Percentiles rank a stretch among this genome's conserved stretches.
phyloP scores from a whole-genome alignment of 345 rosid genomes.

The Salix arbutifolia region DNA sequence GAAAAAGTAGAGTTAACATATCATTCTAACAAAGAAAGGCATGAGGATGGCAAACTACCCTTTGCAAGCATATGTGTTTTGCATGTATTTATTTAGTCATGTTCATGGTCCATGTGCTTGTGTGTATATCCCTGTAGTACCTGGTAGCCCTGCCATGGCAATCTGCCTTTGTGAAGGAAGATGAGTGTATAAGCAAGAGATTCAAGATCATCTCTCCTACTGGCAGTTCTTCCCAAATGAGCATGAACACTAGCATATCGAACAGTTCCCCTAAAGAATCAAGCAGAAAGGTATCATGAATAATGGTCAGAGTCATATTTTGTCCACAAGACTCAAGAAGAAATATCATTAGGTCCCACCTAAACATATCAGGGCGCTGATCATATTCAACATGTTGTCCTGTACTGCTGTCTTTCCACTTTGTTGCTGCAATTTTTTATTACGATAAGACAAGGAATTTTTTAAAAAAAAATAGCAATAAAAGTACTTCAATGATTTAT shows the following conservation, averaged over 20 bases:
- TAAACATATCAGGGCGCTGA: constrained; percentile 36
- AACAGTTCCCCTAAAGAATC: constrained; percentile 26
- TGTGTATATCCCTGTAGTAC: neutral
- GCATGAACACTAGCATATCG: constrained; percentile 39
- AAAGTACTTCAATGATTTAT: neutral
- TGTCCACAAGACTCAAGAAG: neutral
- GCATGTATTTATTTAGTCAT: neutral
- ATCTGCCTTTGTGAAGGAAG: constrained; percentile 32
- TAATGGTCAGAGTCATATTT: neutral
- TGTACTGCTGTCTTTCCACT: constrained; percentile 26
- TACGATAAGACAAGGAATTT: constrained; percentile 11
- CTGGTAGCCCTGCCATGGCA: constrained; percentile 42
- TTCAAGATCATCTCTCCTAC: constrained; percentile 36
- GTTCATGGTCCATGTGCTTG: neutral
- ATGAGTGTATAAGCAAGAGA: constrained; percentile 34
- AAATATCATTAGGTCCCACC: constrained; percentile 12
- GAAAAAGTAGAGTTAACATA: neutral
- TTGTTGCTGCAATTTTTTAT: constrained; percentile 27
- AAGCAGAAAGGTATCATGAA: neutral
- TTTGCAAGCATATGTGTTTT: neutral
- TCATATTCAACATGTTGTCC: constrained; percentile 34
- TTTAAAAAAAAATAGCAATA: neutral
- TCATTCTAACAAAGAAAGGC: neutral
- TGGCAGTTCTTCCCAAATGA: constrained; percentile 36
- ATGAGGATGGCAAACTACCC: neutral